phyloP scores from a whole-genome alignment of 1,139 yeast genomes.

The Blastobotrys illinoisensis region DNA sequence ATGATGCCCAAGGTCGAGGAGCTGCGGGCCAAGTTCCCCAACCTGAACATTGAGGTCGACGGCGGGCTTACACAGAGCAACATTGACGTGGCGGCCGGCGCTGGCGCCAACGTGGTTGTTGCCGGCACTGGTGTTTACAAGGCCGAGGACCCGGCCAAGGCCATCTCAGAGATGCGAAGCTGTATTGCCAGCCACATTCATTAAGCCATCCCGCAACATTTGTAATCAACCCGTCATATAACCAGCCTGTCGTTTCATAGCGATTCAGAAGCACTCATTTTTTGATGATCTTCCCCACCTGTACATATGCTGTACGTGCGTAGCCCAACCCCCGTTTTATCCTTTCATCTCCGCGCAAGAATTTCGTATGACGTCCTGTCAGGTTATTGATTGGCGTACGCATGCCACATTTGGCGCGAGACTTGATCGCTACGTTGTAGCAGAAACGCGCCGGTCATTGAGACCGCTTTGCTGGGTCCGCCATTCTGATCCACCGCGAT shows the following conservation, averaged over 20 bases:
- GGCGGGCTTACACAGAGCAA: constrained; percentile 92
- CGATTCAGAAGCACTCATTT: no score
- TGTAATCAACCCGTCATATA: no score
- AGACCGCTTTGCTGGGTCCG: neutral
- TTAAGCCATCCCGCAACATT: no score
- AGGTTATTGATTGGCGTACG: neutral
- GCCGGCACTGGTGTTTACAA: constrained; percentile 95
- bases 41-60: constrained; percentile 87
- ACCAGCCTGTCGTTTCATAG: neutral
- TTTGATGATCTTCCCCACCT: no score
- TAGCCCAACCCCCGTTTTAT: neutral
- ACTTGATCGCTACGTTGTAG: no score
- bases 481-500: neutral
- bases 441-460: neutral
- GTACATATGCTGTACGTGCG: no score
- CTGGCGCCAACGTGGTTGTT: constrained; percentile 97
- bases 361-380: neutral
- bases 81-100: constrained; percentile 76
- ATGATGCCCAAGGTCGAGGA: constrained; percentile 94
- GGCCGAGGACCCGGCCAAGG: constrained; percentile 70
- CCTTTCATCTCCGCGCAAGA: neutral
- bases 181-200: constrained; percentile 15
- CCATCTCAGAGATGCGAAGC: constrained; percentile 60
- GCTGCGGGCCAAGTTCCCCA: constrained; percentile 67
- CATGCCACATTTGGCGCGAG: neutral